phyloP scores from a whole-genome alignment of 2,329 filamentous ascomycete species.

The Setomelanomma holmii region DNA sequence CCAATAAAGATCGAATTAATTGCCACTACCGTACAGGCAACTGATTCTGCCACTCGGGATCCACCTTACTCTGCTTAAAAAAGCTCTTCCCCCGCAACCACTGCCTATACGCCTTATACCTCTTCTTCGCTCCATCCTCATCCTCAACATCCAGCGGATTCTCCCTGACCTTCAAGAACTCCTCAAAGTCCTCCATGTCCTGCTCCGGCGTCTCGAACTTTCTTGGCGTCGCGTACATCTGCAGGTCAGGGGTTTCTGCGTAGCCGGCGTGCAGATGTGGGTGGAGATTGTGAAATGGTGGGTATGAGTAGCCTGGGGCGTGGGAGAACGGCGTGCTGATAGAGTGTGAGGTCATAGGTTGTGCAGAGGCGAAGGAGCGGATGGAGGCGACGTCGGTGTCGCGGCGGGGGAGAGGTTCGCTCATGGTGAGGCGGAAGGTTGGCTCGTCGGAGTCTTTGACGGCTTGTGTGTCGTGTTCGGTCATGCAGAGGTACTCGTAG shows the following conservation, averaged over 20 bases:
- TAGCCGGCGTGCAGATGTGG: constrained; percentile 21
- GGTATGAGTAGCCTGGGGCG: constrained; percentile 33
- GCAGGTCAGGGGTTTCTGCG: constrained; percentile 4
- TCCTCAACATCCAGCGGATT: constrained; percentile 87
- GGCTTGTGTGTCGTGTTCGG: constrained; percentile 27
- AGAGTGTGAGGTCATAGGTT: constrained; percentile 36
- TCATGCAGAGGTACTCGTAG: constrained; percentile 76
- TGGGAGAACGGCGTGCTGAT: constrained; percentile 44
- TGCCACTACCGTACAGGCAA: constrained; percentile 36
- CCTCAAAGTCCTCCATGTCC: constrained; percentile 75
- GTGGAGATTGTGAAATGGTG: constrained; percentile 24
- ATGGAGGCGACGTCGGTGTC: constrained; percentile 36
- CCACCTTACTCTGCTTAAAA: constrained; percentile 80
- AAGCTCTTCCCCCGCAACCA: constrained; percentile 95
- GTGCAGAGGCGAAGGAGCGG: constrained; percentile 32
- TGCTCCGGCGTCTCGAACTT: constrained; percentile 64
- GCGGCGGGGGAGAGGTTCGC: constrained; percentile 18
- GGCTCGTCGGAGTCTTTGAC: constrained; percentile 27
- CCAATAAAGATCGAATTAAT: not conserved
- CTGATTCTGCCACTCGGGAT: constrained; percentile 55
- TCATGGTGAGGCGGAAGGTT: constrained; percentile 18
- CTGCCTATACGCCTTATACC: constrained; percentile 95
- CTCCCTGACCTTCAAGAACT: constrained; percentile 77
- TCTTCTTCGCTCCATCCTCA: constrained; percentile 87
- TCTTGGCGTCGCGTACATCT: constrained; percentile 12